phyloP scores from a whole-genome alignment of 768 basidiomycete genomes.

The Termitomyces bulborhizus region DNA sequence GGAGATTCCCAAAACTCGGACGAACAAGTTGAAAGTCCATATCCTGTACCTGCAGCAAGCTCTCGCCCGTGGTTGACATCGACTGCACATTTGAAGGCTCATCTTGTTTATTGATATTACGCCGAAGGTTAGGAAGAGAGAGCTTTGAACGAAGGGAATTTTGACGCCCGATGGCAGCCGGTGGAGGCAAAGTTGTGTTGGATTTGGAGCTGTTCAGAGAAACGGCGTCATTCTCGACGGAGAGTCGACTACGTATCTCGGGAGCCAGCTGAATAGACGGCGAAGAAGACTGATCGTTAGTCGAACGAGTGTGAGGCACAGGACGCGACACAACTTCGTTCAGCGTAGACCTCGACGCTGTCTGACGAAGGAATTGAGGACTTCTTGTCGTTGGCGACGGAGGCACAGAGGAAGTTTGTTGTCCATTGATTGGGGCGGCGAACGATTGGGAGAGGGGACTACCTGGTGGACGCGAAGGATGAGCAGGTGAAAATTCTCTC shows the following conservation, averaged over 20 bases:
- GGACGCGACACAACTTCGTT: conserved; percentile 2
- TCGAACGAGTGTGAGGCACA: conserved; percentile 6
- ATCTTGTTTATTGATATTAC: conserved; percentile 33
- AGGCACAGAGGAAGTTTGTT: conserved; percentile 6
- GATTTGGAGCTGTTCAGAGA: conserved; percentile 31
- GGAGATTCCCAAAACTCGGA: conserved; percentile 43
- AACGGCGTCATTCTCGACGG: conserved; percentile 16
- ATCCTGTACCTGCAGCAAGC: conserved; percentile 68
- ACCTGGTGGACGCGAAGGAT: conserved; percentile 20
- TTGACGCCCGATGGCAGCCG: conserved; percentile 25
- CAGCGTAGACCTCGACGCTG: conserved; percentile 20
- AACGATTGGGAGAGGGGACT: conserved; percentile 29
- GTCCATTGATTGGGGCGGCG: conserved; percentile 2
- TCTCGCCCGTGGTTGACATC: conserved; percentile 21
- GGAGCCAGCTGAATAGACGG: neutral
- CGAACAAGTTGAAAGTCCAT: conserved; percentile 78
- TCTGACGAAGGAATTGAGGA: conserved; percentile 21
- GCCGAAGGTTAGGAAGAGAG: conserved; percentile 60
- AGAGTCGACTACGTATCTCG: conserved; percentile 11
- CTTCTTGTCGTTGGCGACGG: conserved; percentile 16
- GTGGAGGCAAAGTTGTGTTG: conserved; percentile 30
- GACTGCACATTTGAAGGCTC: conserved; percentile 22
- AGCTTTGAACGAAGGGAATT: conserved; percentile 53
- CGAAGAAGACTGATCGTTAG: conserved; percentile 1
- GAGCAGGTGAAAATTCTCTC: conserved; percentile 10